Base-by-base conservation (phyloP, 345 rosid genomes). In the Euphorbia pulcherrima region DNA sequence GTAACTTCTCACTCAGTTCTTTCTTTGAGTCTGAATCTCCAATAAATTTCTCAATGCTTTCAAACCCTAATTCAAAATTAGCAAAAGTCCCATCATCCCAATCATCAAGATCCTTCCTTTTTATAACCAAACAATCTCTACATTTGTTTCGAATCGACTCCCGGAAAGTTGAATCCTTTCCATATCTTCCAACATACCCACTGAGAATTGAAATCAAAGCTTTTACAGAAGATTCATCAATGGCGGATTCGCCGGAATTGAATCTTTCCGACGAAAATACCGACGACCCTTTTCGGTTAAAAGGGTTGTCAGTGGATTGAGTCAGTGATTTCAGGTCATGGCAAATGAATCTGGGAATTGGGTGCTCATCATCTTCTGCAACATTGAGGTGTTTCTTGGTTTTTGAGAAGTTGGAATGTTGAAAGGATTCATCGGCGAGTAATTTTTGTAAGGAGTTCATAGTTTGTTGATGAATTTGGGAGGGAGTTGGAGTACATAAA, bases 201-300 rank as follows among this genome's bases (percentile, higher is more conserved):
- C 81, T 23, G n/a, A 88, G 83, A 27, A 88, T 77, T 0, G 93
- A 82, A 6, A 84, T 44, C 66, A 83, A 82, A 13, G 88, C 88
- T 62, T 62, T 70, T 27, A 83, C 63, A 30, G 86, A 84, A 6
- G 67, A 77, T 61, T 77, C 85, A 68, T 84, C 87, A 20, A 81
- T 74, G 37, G 77, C 81, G 41, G 89, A 78, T 52, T 79, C 83
- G 4, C 83, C 85, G 5, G 35, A 20, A n/a, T 80, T 68, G 23
- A 46, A 57, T 14, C 74, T 74, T 62, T 60, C 79, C 24, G 66
- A 54, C 33, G 75, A 76, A 41, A 70, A 39, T n/a, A 56, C 40
- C 2, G 82, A 79, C 7, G 77, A 74, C 69, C 75, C 77, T 51
- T 71, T 78, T 21, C n/a, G 78, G 4, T 14, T 39, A 12, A 67